These are phyloP conservation scores for Aspergillus indologenus DNA, from an alignment of 495 filamentous ascomycete genomes.

Conservation along the genomic window DNA sequence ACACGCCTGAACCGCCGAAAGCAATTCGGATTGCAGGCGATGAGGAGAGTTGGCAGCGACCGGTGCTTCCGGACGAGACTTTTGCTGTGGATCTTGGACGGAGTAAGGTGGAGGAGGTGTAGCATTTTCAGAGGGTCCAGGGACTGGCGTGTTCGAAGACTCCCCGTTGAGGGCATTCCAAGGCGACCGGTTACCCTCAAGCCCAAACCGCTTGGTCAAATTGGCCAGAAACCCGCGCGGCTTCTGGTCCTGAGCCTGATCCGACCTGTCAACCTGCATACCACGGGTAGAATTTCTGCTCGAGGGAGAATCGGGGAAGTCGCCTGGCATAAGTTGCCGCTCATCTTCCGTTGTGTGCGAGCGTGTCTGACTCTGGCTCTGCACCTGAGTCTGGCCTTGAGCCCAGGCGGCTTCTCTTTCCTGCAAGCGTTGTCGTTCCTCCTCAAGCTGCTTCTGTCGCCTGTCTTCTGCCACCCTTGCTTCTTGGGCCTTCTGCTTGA, in stretches of 20 bases:
- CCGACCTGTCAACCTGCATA: slow-evolving; percentile 20
- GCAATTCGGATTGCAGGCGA: slow-evolving; percentile 56
- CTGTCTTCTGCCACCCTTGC: slow-evolving; percentile 80
- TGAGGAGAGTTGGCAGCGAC: slow-evolving; percentile 46
- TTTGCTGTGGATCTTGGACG: slow-evolving; percentile 34
- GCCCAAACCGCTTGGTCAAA: slow-evolving; percentile 60
- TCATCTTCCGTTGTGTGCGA: slow-evolving; percentile 12
- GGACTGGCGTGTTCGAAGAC: slow-evolving; percentile 21
- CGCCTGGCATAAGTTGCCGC: slow-evolving; percentile 58
- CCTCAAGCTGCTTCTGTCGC: slow-evolving; percentile 70
- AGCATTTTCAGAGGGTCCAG: slow-evolving; percentile 24
- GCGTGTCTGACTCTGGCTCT: slow-evolving; percentile 29
- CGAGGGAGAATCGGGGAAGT: slow-evolving; percentile 61
- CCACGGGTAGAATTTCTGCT: slow-evolving; percentile 34
- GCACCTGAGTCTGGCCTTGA: slow-evolving; percentile 33
- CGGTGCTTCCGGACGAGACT: slow-evolving; percentile 34
- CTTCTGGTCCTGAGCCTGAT: slow-evolving; percentile 33
- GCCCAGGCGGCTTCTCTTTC: slow-evolving; percentile 59
- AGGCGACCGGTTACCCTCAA: slow-evolving; percentile 45
- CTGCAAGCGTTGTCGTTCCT: slow-evolving; percentile 62
- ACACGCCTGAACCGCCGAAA: slow-evolving; percentile 78
- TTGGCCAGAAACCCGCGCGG: slow-evolving; percentile 60
- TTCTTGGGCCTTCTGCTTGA: slow-evolving; percentile 79
- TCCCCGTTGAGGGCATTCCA: slow-evolving; percentile 26
- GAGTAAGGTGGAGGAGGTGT: slow-evolving; percentile 46